Evolutionary conservation across 345 rosid species (phyloP), one percentile per base, ranked within the genome.

Genomic region (Arabidopsis arenosa): DNA sequence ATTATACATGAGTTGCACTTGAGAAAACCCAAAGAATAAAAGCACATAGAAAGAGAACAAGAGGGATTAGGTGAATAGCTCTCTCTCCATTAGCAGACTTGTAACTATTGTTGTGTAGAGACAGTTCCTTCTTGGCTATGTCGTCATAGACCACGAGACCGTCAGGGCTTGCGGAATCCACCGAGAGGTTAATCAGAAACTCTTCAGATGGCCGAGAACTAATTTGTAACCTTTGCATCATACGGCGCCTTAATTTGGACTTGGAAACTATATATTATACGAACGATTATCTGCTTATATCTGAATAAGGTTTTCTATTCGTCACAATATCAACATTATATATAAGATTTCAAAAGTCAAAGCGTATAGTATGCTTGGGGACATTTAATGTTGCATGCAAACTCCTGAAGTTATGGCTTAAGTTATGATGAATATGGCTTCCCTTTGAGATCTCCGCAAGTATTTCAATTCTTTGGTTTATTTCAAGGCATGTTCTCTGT

Each of bases 61-160:
- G 66, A n/a, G 97, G 97, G 66, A 92, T 88, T 23, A 89, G 44
- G 54, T 89, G 93, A 53, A 92, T 47, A 4, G 80, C 80, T 69
- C 72, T 74, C 68, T 84, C 82, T 59, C 85, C 85, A 47, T 63
- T 45, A n/a, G 36, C 56, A 65, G 61, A 17, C 61, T 77, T 77
- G 2, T 39, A 43, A n/a, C 78, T 43, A 71, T 74, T 83, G 1
- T 65, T 63, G 37, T 77, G 80, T 60, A 65, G 33, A 13, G 59
- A 66, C 3, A 74, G 4, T 33, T 84, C 93, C 82, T 89, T 92
- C 77, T 89, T 85, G 59, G 70, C 13, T 0, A 68, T 26, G 28
- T 26, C 71, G 30, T 85, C 89, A 2, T 83, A 63, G 30, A 28
- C 53, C 8, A 76, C 88, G 52, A 73, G 63, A 37, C 66, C 80